A percentile compares a stretch with the other conserved stretches of the same genome.
Conservation (phyloP, 2,329 filamentous ascomycete genomes). For the Didymella glomerata region DNA sequence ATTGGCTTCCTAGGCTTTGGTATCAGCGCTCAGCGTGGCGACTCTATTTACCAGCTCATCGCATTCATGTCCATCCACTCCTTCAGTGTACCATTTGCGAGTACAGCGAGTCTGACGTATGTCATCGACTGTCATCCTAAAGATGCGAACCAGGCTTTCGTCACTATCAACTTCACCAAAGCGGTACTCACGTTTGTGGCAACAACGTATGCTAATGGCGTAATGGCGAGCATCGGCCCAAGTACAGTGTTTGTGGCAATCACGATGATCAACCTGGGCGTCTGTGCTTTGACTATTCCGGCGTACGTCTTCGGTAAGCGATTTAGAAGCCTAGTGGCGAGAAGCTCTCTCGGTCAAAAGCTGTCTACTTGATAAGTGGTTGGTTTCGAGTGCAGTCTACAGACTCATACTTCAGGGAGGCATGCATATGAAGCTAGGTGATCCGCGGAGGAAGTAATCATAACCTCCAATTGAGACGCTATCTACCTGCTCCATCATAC, state of each 20-base stretch:
- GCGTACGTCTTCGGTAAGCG: conserved; percentile 58
- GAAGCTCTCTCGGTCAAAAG: conserved; percentile 33
- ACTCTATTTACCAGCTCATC: conserved; percentile 41
- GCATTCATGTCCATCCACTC: conserved; percentile 51
- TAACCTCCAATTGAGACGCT: background rate
- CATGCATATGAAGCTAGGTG: background rate
- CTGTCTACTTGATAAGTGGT: conserved; percentile 18
- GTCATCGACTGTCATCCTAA: conserved; percentile 54
- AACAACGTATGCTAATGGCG: conserved; percentile 85
- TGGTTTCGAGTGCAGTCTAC: background rate
- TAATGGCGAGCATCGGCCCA: conserved; percentile 61
- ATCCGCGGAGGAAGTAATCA: background rate
- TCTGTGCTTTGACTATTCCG: conserved; percentile 78
- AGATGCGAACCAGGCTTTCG: conserved; percentile 54
- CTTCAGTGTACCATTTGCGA: conserved; percentile 50
- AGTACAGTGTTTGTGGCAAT: conserved; percentile 75
- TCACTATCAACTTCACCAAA: conserved; percentile 55
- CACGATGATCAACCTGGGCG: conserved; percentile 72
- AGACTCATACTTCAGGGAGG: background rate
- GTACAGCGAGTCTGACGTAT: conserved; percentile 51
- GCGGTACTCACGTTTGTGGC: conserved; percentile 63
- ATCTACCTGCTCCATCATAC: background rate
- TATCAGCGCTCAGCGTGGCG: conserved; percentile 44
- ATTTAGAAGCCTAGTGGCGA: conserved; percentile 42
- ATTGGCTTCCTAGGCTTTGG: conserved; percentile 55